phyloP scores from a whole-genome alignment of 495 filamentous ascomycete species.

The Chaetomidium leptoderma region DNA sequence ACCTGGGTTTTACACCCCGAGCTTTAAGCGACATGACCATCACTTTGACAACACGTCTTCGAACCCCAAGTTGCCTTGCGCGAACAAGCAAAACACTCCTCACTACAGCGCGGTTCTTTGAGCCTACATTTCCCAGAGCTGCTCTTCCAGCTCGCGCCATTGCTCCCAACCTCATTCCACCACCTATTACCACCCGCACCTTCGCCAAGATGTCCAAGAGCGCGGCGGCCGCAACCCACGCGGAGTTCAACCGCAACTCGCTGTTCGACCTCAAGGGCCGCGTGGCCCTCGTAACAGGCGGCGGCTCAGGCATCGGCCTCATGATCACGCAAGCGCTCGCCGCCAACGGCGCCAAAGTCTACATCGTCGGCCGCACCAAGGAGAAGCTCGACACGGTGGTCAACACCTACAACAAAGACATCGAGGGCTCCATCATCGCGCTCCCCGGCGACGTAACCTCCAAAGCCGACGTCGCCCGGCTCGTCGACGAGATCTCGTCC shows the following conservation, averaged over 20 bases:
- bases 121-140: neutral
- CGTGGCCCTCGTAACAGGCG: conserved; percentile 60
- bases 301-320: conserved; percentile 56
- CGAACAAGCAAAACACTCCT: conserved; percentile 10
- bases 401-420: conserved; percentile 33
- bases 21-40: conserved; percentile 6
- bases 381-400: conserved; percentile 32
- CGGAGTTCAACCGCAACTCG: conserved; percentile 48
- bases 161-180: neutral
- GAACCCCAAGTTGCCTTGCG: neutral
- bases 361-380: conserved; percentile 71
- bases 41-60: conserved; percentile 9
- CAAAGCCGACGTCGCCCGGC: conserved; percentile 60
- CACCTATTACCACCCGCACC: neutral
- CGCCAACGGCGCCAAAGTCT: conserved; percentile 74
- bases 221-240: conserved; percentile 32
- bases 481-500: conserved; percentile 59
- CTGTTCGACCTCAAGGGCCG: conserved; percentile 60
- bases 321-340: conserved; percentile 81
- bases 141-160: neutral
- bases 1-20: neutral
- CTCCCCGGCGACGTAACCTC: conserved; percentile 72
- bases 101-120: neutral
- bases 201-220: conserved; percentile 43
- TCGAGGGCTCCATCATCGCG: conserved; percentile 46